Evolutionary conservation across 129 eudicot species (phyloP).

Genomic region (sunflower (Helianthus annuus)): HanXRQr2.0-SUNRISE NC_035441.2:133499379-133499878

Average conservation of each 20-base stretch:
- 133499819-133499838: too few relatives aligned
- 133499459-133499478: slow-evolving; percentile 56
- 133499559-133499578: slow-evolving; percentile 13
- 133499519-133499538: slow-evolving; percentile 44
- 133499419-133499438: slow-evolving; percentile 77
- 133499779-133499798: not conserved
- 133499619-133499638: slow-evolving; percentile 64
- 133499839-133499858: not conserved
- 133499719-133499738: slow-evolving; percentile 58
- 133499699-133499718: slow-evolving; percentile 64
- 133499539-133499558: slow-evolving; percentile 33
- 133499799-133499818: slow-evolving; percentile 6
- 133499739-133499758: slow-evolving; percentile 58
- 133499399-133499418: slow-evolving; percentile 73
- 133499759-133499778: slow-evolving; percentile 36
- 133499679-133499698: slow-evolving; percentile 74
- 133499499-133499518: slow-evolving; percentile 50
- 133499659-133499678: slow-evolving; percentile 78
- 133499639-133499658: slow-evolving; percentile 74
- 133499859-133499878: not conserved
- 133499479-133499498: slow-evolving; percentile 65
- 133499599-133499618: slow-evolving; percentile 38
- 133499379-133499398: slow-evolving; percentile 63
- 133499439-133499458: slow-evolving; percentile 80
- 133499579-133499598: slow-evolving; percentile 26